phyloP scores from a whole-genome alignment of 2,329 filamentous ascomycete species.

The Scedosporium aurantiacum region DNA sequence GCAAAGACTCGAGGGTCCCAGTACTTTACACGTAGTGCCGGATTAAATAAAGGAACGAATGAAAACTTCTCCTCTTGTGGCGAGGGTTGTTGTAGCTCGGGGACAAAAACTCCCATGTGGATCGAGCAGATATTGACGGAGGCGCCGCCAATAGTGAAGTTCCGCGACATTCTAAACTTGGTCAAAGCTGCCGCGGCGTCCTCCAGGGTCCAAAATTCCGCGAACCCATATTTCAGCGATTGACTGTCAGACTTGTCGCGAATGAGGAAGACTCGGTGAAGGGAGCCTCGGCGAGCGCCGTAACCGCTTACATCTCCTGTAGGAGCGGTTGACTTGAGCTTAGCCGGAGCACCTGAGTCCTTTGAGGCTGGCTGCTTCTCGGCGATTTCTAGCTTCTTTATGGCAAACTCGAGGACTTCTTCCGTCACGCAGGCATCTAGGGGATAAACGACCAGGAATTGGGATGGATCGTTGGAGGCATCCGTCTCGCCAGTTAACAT shows the following conservation, averaged over 20 bases:
- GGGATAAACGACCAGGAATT: conserved; percentile 65
- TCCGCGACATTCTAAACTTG: conserved; percentile 60
- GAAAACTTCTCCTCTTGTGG: conserved; percentile 50
- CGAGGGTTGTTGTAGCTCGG: conserved; percentile 48
- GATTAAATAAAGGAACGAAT: conserved; percentile 60
- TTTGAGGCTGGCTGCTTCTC: conserved; percentile 40
- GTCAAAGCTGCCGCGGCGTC: conserved; percentile 65
- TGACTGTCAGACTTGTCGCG: conserved; percentile 60
- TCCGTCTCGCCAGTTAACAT: conserved; percentile 38
- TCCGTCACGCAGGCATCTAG: conserved; percentile 62
- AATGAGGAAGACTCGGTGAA: conserved; percentile 67
- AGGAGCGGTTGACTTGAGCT: conserved; percentile 48
- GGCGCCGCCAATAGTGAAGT: conserved; percentile 67
- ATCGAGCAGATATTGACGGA: conserved; percentile 64
- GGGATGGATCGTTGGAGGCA: conserved; percentile 48
- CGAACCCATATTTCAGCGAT: conserved; percentile 74
- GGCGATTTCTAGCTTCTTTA: conserved; percentile 58
- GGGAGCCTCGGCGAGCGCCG: conserved; percentile 62
- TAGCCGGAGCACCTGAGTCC: conserved; percentile 30
- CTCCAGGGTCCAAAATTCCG: conserved; percentile 66
- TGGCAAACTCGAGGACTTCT: conserved; percentile 59
- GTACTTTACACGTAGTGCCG: conserved; percentile 58
- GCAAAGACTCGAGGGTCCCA: conserved; percentile 67
- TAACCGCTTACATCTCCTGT: conserved; percentile 45
- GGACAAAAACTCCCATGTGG: conserved; percentile 76